phyloP scores from a whole-genome alignment of 192 early-diverging fungal species.

The Oehlia diaphana region DNA sequence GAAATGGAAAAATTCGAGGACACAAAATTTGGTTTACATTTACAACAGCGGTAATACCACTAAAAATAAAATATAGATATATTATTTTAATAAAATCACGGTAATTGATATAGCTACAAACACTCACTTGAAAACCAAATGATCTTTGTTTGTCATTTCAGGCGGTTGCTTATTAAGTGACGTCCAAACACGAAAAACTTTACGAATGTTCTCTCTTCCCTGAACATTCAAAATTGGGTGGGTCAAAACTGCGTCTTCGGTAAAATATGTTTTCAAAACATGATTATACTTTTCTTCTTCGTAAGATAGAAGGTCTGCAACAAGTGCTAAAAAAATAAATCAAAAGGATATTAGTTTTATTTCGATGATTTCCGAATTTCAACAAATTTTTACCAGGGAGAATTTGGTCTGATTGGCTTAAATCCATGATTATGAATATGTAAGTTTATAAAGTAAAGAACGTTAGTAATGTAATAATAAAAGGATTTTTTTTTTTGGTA shows the following conservation, averaged over 20 bases:
- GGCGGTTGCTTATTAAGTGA: conserved; percentile 40
- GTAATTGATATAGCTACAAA: not conserved
- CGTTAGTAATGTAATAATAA: too few species aligned
- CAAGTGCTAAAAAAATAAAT: conserved; percentile 1
- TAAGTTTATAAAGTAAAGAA: too few species aligned
- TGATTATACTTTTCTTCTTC: conserved; percentile 49
- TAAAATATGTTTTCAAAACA: conserved; percentile 55
- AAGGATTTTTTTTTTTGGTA: too few species aligned
- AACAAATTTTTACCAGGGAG: too few species aligned
- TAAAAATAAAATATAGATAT: conserved; percentile 17
- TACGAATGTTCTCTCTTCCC: conserved; percentile 51
- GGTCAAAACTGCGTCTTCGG: conserved; percentile 45
- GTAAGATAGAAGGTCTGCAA: conserved; percentile 30
- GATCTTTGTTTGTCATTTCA: conserved; percentile 29
- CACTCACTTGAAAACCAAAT: conserved; percentile 43
- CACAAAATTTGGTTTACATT: conserved; percentile 51
- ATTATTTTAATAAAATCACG: not conserved
- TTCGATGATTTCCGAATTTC: too few species aligned
- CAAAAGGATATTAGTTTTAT: too few species aligned
- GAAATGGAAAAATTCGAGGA: conserved; percentile 51
- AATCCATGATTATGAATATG: too few species aligned
- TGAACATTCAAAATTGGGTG: conserved; percentile 52
- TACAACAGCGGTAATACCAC: conserved; percentile 51
- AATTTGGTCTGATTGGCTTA: too few species aligned
- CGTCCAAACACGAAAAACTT: conserved; percentile 45